Percentiles rank a stretch among this genome's conserved stretches.
phyloP scores from a whole-genome alignment of 176 grass and related monocot species.

The Triticum timopheevii region DNA sequence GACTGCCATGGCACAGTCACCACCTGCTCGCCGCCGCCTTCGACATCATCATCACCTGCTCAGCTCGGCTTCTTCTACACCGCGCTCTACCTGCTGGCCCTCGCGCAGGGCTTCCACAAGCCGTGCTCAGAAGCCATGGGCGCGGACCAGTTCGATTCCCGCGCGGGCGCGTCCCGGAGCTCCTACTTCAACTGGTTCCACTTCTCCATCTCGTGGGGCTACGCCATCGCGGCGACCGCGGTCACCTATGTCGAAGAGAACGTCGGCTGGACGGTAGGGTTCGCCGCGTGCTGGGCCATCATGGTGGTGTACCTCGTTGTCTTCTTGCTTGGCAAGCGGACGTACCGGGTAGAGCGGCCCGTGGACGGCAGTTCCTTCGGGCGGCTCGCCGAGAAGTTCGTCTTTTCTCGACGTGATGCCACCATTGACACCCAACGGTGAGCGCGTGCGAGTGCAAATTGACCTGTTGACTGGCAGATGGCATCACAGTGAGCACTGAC shows the following conservation, averaged over 20 bases:
- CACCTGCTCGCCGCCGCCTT: not conserved
- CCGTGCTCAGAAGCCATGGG: constrained; percentile 57
- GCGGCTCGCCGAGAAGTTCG: not conserved
- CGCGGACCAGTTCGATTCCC: constrained; percentile 61
- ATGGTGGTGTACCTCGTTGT: constrained; percentile 37
- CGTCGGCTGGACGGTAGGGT: constrained; percentile 56
- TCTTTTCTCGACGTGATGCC: not conserved
- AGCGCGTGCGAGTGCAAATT: not conserved
- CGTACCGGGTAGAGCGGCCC: constrained; percentile 17
- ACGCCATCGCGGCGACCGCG: not conserved
- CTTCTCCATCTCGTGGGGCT: constrained; percentile 54
- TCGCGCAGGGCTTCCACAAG: constrained; percentile 70
- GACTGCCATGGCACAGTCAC: constrained; percentile 7
- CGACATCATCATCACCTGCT: not conserved
- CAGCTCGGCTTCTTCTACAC: constrained; percentile 37
- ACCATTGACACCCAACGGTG: not conserved
- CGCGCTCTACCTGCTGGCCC: constrained; percentile 59
- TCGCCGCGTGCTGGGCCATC: constrained; percentile 47
- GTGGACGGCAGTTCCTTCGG: not conserved
- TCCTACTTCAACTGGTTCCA: constrained; percentile 85
- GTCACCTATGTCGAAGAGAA: constrained; percentile 68
- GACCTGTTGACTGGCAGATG: not conserved
- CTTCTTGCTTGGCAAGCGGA: constrained; percentile 40
- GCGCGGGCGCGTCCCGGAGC: constrained; percentile 27
- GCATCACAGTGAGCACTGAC: not conserved